Evolutionary conservation across 345 rosid genomes (phyloP).

Genomic region (Salix udensis): DNA sequence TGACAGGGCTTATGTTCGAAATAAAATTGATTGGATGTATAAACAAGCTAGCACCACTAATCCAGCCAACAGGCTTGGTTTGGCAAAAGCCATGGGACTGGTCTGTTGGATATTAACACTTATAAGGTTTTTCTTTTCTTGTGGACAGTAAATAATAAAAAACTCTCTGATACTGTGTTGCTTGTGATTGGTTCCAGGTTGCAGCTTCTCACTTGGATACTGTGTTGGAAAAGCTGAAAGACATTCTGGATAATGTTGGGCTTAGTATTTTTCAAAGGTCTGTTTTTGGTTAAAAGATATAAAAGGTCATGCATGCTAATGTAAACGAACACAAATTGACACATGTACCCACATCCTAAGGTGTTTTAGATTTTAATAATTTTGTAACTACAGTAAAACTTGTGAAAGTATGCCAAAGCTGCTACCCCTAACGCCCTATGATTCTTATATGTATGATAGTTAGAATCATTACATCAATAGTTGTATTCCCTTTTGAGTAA

Average conservation of each 20-base stretch:
- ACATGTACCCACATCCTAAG: background rate
- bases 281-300: background rate
- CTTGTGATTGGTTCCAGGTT: conserved; percentile 51
- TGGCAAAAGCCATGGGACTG: conserved; percentile 98
- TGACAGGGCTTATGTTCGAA: conserved; percentile 72
- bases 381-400: background rate
- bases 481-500: too few species aligned
- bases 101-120: conserved; percentile 38
- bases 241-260: conserved; percentile 74
- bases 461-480: too few species aligned
- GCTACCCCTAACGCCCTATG: too few species aligned
- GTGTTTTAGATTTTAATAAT: background rate
- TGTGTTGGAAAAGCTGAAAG: conserved; percentile 85
- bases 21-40: conserved; percentile 88
- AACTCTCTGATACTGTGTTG: conserved; percentile 11
- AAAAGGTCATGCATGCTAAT: background rate
- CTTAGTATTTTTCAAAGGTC: conserved; percentile 83
- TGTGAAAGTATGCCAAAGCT: background rate
- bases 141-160: too few species aligned
- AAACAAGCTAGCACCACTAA: conserved; percentile 73
- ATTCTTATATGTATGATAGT: too few species aligned
- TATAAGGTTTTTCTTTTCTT: background rate
- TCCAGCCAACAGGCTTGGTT: conserved; percentile 89
- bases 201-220: conserved; percentile 97
- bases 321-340: background rate